Evolutionary conservation across 768 basidiomycete genomes (phyloP), one percentile per base, ranked within the genome.

Genomic region (Termitomyces heimii): DNA sequence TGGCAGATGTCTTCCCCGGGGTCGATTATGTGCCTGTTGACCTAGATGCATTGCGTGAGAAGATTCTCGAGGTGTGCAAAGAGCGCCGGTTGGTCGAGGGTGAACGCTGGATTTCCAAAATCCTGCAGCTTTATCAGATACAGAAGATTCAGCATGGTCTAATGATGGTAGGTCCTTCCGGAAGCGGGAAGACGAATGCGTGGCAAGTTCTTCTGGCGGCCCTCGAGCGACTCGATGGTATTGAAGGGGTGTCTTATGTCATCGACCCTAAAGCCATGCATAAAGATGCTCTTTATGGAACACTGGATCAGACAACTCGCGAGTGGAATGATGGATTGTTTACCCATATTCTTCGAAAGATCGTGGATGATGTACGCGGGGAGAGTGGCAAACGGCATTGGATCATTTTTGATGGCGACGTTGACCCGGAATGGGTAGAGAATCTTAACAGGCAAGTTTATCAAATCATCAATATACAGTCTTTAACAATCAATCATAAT

Each of bases 341-440:
- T 77, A 99, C 97, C 4, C 94, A 98, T 67, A 92, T 98, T 48
- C 77, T 99, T 55, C 87, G 97, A 53, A 98, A 96, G 73, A 99
- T 98, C 60, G 93, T 98, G 50, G 97, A 99, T 66, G 94, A 98
- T 67, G 96, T 98, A 43, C 92, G 97, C 66, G 97, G 97, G 18
- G 97, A 98, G 73, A 97, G 93, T 69, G 81, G 84, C 18, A 98
- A 96, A 75, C 77, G 97, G 32, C 97, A 98, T 67, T 99, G 96
- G 97, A 99, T 99, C 64, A 90, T 99, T 58, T 99, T 99, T 61
- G 97, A 99, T 67, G 97, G 97, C 57, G 97, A 99, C 65, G 97
- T 99, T 43, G 97, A 99, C 77, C 97, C 96, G 0, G 97, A 99
- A 73, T 98, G 97, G 97, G 97, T 99, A 2, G 97, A 99, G 73